Percentiles rank a stretch among this genome's conserved stretches.
These are phyloP conservation scores for Jasminum sambac DNA, from an alignment of 257 asterid genomes.

Conservation along the genomic window DNA sequence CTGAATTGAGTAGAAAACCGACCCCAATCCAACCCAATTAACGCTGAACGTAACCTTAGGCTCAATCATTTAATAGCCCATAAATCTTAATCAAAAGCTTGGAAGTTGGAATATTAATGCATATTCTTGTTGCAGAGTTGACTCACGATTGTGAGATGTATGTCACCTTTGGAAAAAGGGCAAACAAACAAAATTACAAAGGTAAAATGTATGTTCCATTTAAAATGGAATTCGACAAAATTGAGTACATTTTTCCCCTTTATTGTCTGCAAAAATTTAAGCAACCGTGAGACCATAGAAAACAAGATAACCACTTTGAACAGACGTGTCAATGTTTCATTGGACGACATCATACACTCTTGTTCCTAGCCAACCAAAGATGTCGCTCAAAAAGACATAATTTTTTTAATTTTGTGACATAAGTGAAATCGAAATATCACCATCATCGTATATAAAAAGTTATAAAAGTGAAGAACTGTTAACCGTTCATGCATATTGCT, in stretches of 20 bases:
- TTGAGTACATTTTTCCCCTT: slow-evolving; percentile 3
- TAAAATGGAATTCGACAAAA: slow-evolving; percentile 1
- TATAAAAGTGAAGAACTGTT: slow-evolving; percentile 16
- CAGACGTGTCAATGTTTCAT: slow-evolving; percentile 26
- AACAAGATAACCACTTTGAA: slow-evolving; percentile 24
- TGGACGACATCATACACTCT: slow-evolving; percentile 12
- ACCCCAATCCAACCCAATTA: too few relatives aligned
- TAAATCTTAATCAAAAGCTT: too few relatives aligned
- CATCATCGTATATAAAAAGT: slow-evolving; percentile 37
- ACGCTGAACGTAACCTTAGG: too few relatives aligned
- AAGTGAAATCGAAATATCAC: slow-evolving; percentile 39
- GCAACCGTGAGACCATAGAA: slow-evolving; percentile 37
- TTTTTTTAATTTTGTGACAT: slow-evolving; percentile 7
- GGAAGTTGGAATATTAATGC: background rate
- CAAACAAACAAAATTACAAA: background rate
- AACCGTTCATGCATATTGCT: slow-evolving; percentile 27
- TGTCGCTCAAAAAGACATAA: slow-evolving; percentile 10
- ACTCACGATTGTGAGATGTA: background rate
- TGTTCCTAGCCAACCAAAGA: slow-evolving; percentile 32
- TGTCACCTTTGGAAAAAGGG: background rate
- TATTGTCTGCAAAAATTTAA: slow-evolving; percentile 35
- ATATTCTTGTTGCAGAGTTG: background rate
- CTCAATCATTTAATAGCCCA: too few relatives aligned
- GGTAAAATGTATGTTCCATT: background rate
- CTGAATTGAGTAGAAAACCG: too few relatives aligned